Evolutionary conservation across 2,329 filamentous ascomycete genomes (phyloP), one percentile per base, ranked within the genome.

Genomic region (Diaporthe aspalathi): DNA sequence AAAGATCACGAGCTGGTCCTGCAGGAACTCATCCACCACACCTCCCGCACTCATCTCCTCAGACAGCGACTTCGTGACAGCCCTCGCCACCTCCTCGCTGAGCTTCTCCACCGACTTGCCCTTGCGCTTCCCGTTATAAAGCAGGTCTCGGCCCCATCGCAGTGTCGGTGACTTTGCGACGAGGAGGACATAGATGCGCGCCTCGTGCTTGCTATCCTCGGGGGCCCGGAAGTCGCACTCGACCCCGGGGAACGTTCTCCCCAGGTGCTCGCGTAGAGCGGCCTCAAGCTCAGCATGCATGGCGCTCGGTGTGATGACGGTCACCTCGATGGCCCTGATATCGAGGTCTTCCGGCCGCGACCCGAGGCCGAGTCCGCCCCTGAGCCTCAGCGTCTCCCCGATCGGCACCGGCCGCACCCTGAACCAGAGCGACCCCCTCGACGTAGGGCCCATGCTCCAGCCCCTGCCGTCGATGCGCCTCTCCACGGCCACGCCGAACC

Each of bases 1-100:
- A 75, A 90, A 90, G 22, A 89, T 81, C 3, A 91, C 80, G 29
- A 91, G 75, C 77, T 91, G 89, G 77, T 91, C 90, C 78, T 91
- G 88, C 17, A 91, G 81, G 75, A 86, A 84, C 74, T 87, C 82
- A 73, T 91, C 89, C 8, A 89, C 85, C 2, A 84, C 81, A 0
- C 87, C 84, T 2, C 83, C 80, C 1, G 80, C 75, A 9, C 77
- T 76, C 0, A 87, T 78, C 74, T 89, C 87, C 2, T 80, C 77
- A 68, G 81, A 80, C 24, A 90, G 79, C 3, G 83, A 81, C 57
- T 78, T 79, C 52, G 84, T 84, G 4, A 90, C 78, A n/a, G 80
- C 81, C 32, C 79, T 77, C 7, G 86, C 83, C 11, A 89, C 79
- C 57, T 84, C 80, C 3, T 73, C 76, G 24, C 77, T 77, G n/a